These are phyloP conservation scores for Blumeria graminis DNA, from an alignment of 2,329 filamentous ascomycete genomes.

Conservation along the genomic window DNA sequence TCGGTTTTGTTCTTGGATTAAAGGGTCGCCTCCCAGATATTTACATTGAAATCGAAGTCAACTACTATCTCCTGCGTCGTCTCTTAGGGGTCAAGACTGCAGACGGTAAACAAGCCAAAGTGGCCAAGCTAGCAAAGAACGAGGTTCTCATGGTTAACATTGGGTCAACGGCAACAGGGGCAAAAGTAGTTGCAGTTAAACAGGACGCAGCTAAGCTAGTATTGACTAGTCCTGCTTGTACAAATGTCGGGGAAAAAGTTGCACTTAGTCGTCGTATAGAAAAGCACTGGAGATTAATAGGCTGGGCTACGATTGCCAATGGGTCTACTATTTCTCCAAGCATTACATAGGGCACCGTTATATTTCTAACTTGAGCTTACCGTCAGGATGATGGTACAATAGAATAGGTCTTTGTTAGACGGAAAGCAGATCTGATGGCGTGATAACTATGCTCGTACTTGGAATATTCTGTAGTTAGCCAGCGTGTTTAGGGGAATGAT, in stretches of 20 bases:
- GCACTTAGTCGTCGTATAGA: slow-evolving; percentile 89
- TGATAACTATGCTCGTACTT: no score
- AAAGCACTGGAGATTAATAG: slow-evolving; percentile 94
- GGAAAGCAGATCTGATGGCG: no score
- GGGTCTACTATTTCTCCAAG: slow-evolving; percentile 15
- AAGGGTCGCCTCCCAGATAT: slow-evolving; percentile 86
- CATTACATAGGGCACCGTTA: slow-evolving; percentile 8
- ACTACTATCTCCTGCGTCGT: slow-evolving; percentile 92
- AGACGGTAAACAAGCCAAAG: slow-evolving; percentile 98
- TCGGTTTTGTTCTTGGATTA: slow-evolving; percentile 90
- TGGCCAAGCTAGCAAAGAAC: slow-evolving; percentile 93
- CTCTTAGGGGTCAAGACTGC: slow-evolving; percentile 92
- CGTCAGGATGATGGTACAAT: no score
- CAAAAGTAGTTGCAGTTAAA: slow-evolving; percentile 92
- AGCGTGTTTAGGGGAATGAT: no score
- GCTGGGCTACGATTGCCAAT: slow-evolving; percentile 43
- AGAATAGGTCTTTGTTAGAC: no score
- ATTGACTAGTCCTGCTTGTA: slow-evolving; percentile 83
- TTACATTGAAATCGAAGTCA: slow-evolving; percentile 95
- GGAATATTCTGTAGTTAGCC: no score
- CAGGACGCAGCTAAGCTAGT: slow-evolving; percentile 91
- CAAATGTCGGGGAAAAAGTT: slow-evolving; percentile 94
- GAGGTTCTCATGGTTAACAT: slow-evolving; percentile 99
- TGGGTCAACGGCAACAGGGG: slow-evolving; percentile 86
- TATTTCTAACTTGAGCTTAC: background rate